These are phyloP conservation scores for Triangularia setosa DNA, from an alignment of 2,329 filamentous ascomycete species.

Conservation along the genomic window DNA sequence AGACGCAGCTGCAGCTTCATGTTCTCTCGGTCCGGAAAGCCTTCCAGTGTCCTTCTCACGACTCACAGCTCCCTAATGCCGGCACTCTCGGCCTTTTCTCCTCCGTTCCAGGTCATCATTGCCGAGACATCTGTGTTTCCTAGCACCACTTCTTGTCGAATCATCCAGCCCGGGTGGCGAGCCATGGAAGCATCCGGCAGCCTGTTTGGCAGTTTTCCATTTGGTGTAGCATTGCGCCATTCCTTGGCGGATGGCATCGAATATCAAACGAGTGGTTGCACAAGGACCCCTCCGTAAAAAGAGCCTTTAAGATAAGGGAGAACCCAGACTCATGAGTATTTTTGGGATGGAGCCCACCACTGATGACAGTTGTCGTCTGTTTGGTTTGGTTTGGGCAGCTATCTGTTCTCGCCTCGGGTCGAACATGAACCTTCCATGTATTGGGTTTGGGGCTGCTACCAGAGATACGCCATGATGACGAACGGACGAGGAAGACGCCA, in stretches of 20 bases:
- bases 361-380: neutral
- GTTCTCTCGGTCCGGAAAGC: neutral
- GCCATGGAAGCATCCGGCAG: neutral
- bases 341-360: neutral
- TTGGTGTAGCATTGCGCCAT: conserved; percentile 7
- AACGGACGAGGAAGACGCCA: neutral
- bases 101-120: neutral
- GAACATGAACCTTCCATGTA: neutral
- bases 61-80: neutral
- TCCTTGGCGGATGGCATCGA: conserved; percentile 9
- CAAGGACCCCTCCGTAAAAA: neutral
- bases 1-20: too few species aligned
- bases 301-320: neutral
- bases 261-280: neutral
- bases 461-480: too few species aligned
- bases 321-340: too few species aligned
- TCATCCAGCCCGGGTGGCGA: too few species aligned
- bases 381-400: neutral
- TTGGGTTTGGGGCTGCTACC: neutral
- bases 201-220: neutral
- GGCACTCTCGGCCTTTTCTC: neutral
- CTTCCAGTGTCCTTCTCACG: neutral
- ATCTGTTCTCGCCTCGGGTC: neutral
- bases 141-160: neutral
- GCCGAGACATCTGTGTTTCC: neutral